phyloP scores from a whole-genome alignment of 192 early-diverging fungal species.

The Umbelopsis isabellina region DNA sequence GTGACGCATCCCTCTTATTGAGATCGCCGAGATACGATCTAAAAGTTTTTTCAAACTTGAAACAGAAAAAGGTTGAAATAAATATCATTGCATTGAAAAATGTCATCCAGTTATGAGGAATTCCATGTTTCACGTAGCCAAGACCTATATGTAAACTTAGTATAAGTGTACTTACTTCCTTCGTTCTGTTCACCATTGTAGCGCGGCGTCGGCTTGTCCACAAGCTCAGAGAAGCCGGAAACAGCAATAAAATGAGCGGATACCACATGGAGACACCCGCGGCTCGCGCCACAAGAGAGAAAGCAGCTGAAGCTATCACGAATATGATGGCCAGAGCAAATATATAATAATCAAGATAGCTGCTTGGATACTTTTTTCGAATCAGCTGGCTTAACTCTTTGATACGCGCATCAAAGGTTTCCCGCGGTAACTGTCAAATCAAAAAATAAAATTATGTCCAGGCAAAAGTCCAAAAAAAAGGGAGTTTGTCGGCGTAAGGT shows the following conservation, averaged over 20 bases:
- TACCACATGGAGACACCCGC: conserved; percentile 34
- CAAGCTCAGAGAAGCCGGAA: conserved; percentile 26
- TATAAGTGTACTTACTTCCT: neutral
- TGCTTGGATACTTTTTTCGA: conserved; percentile 17
- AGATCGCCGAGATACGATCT: conserved; percentile 7
- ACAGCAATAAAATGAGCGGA: conserved; percentile 22
- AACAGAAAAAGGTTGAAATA: neutral
- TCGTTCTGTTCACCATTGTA: conserved; percentile 5
- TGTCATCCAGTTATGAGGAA: neutral
- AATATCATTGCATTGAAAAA: neutral
- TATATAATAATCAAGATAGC: conserved; percentile 17
- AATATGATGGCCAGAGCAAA: conserved; percentile 17
- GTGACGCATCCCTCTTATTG: conserved; percentile 15
- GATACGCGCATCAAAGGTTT: conserved; percentile 16
- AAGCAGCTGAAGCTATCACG: conserved; percentile 26
- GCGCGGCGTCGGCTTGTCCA: conserved; percentile 23
- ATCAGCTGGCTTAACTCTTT: neutral
- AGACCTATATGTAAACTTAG: no score
- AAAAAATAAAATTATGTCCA: no score
- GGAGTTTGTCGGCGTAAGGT: no score
- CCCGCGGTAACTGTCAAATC: conserved; percentile 9
- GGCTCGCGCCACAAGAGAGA: conserved; percentile 28
- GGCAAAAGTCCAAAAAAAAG: no score
- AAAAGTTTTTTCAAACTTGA: conserved; percentile 18
- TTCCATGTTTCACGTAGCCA: neutral